Evolutionary conservation across 768 basidiomycete species (phyloP), one percentile per base, ranked within the genome.

Genomic region (Basidioascus undulatus): DNA sequence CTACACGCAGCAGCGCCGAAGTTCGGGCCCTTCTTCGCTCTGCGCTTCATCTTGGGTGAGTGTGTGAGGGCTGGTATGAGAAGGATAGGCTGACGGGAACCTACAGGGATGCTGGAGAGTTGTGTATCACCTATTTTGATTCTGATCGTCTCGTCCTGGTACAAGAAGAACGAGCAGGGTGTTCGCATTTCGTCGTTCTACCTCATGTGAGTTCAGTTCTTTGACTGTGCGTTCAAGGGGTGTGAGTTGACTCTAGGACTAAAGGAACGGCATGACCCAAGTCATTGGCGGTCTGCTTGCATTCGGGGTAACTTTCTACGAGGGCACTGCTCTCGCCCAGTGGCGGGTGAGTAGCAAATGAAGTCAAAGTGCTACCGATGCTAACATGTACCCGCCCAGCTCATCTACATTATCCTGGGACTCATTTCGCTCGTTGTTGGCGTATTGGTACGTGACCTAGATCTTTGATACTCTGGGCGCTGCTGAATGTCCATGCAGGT

Each of bases 121-220:
- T 73, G 72, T 48, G 72, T 72, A 13, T 65, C 70, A 5, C 72
- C 72, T 0, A 69, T 63, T 47, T 57, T 74, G 32, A 68, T 74
- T 53, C 55, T 74, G 43, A 64, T 74, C 31, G 65, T 72, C 25
- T 66, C 69, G 12, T 73, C 73, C 71, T 73, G 74, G 51, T 74
- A 74, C 56, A 71, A 70, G 61, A 73, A 73, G 56, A 60, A 72
- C 39, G 72, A 72, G 47, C 70, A 74, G 61, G 68, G 67, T 1
- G 61, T 59, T 12, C 62, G 71, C n/a, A 68, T 74, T 16, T 65
- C 70, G 8, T 73, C 67, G 65, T 73, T 74, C 54, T 74, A 73
- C 53, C 63, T 72, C 25, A 74, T 73, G 71, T 71, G 70, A 50
- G 19, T 53, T 39, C 23, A 11, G 19, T 5, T 42, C 6, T 32